Percentiles rank a stretch among this genome's conserved stretches.
Evolutionary conservation across 768 basidiomycete genomes (phyloP).

Genomic region (Harrya chromipes): DNA sequence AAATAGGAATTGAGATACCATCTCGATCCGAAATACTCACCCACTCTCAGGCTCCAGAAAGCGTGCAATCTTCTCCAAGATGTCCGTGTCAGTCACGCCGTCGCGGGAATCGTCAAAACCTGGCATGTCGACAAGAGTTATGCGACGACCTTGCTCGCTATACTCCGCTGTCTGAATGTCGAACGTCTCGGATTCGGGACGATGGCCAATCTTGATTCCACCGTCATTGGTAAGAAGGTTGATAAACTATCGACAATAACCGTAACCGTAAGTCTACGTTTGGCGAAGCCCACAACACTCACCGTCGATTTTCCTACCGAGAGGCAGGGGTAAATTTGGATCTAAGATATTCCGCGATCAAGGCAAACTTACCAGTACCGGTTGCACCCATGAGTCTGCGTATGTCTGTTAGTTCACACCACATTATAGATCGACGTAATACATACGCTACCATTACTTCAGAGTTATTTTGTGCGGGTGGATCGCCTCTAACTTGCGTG

Average conservation of each 20-base stretch:
- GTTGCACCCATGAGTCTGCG: constrained; percentile 8
- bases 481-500: no score
- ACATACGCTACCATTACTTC: constrained; percentile 3
- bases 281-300: not conserved
- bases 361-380: constrained; percentile 2
- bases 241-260: constrained; percentile 1
- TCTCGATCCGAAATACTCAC: not conserved
- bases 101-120: no score
- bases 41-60: constrained; percentile 1
- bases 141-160: no score
- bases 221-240: constrained; percentile 6
- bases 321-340: not conserved
- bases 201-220: constrained; percentile 7
- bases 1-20: not conserved
- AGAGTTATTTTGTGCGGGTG: not conserved
- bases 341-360: no score
- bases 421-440: not conserved
- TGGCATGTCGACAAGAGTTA: no score
- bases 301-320: constrained; percentile 8
- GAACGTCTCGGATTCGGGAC: constrained; percentile 6
- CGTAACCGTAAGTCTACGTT: not conserved
- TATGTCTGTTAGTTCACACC: not conserved
- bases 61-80: constrained; percentile 11
- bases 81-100: no score
- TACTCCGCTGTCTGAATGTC: constrained; percentile 1